Evolutionary conservation across 1,139 yeast genomes (phyloP), one percentile per base, ranked within the genome.

Genomic region (Citeromyces siamensis): DNA sequence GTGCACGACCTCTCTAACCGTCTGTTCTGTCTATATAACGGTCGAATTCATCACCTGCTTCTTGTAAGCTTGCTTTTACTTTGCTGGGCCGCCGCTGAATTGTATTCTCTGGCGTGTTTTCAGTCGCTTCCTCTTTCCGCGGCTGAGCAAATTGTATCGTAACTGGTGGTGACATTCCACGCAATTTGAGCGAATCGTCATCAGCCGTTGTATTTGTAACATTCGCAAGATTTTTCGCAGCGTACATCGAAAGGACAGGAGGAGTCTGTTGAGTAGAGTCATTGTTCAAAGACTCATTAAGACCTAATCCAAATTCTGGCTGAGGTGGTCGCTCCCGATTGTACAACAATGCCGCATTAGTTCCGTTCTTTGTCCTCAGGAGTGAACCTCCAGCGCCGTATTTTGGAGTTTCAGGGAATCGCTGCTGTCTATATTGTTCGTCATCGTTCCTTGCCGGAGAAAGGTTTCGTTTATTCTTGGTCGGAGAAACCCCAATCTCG

Each of bases 331-430:
- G n/a, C 18, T 12, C 27, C 8, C 21, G 48, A 42, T 22, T 46
- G 42, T 43, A 49, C 29, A 49, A 43, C 23, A 50, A 41, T 2
- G 52, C 53, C 7, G 45, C 33, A 22, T 45, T 45, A 23, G 48
- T 42, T 2, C 56, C 54, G 29, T 41, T 39, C 6, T 40, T 40
- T 0, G 47, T 42, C 10, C 55, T 37, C 8, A 50, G 36, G 7
- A 51, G 41, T 20, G 42, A 43, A 1, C 54, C 56, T 8, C 53
- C 53, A 0, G 48, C 53, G 1, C 60, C 60, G 37, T 62, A 64
- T 38, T 62, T 62, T 3, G 75, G 74, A 0, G 77, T 67, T 35
- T 64, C 55, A 1, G 76, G 76, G 42, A 69, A 69, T 40, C 74
- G 49, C 40, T 66, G 72, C 32, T 33, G 35, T 9, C 16, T 26